Evolutionary conservation across 768 basidiomycete genomes (phyloP), one percentile per base, ranked within the genome.

Genomic region (Boletellus ananas): DNA sequence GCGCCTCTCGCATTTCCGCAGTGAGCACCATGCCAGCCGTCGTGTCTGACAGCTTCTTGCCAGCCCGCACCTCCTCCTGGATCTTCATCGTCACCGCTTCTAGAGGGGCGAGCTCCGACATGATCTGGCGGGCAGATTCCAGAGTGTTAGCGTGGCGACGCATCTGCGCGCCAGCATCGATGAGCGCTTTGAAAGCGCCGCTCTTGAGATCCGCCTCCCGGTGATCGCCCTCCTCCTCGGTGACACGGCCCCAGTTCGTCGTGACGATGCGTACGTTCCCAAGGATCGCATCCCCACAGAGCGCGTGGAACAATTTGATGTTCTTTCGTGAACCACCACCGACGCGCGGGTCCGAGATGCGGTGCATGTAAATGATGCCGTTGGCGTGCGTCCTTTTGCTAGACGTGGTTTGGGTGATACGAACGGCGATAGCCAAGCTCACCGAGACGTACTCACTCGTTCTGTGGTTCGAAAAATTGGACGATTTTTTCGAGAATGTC

Each of bases 51-150:
- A 80, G 69, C 33, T 72, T 66, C 42, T 72, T 70, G 5, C 69
- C 61, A 36, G 71, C 64, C 27, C 70, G 71, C 2, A 80, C 64
- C 53, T 82, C 79, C 11, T 62, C 55, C 55, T 80, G 79, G 37
- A 82, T 75, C 27, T 69, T 71, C 7, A 79, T 64, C 1, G 69
- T 58, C 2, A 68, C 34, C 0, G 76, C 69, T 11, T 54, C 50
- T 11, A 71, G 71, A 21, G 54, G 52, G 3, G 76, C 46, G 40
- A 81, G 59, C 4, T 62, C 60, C 0, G 66, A 65, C 1, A 80
- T 45, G 43, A 80, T 74, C 3, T 45, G 54, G 6, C 66, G 68
- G 2, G 74, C 79, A 6, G 77, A 77, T 27, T 66, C 61, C 1
- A 64, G 31, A 7, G 67, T 70, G 43, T 70, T 67, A 34, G 65